Evolutionary conservation across 2,329 filamentous ascomycete species (phyloP), one percentile per base, ranked within the genome.

Genomic region (Leptodontidium sp.): DNA sequence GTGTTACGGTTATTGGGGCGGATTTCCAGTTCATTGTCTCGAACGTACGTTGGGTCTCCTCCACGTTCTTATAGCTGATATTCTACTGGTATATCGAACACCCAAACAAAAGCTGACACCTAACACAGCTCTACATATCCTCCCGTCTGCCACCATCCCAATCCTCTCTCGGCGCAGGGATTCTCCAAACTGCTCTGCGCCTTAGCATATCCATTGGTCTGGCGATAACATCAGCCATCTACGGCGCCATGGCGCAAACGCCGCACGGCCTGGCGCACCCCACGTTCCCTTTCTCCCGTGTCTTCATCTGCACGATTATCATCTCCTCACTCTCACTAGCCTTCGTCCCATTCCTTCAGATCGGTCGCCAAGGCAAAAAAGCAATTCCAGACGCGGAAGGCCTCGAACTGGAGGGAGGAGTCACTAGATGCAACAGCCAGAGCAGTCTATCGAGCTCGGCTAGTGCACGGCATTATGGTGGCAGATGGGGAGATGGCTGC

Each of bases 11-110:
- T 1, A 80, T 90, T 4, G 90, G 90, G 0, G 89, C 89, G 0
- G 90, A 92, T 75, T 85, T 92, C 43, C 86, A 91, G 68, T 92
- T 91, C 77, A 91, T 91, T 69, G 89, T 92, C 26, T 86, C 87
- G 3, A 92, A 92, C 73, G 86, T 89, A 76, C 73, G 85, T 79
- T 17, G 11, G 11, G 38, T 26, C 26, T 26, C 15, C 17, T 4
- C 79, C 21, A n/a, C 35, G 43, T 17, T 17, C 9, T 21, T 21
- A 14, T 24, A 43, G 45, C 14, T 40, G 17, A n/a, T 24, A 21
- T 29, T 26, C 35, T 47, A 3, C 21, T 21, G 21, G 21, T 21
- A 21, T 47, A 14, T 14, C 43, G 4, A 15, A 8, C 15, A 17
- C n/a, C n/a, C 2, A 7, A 62, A 35, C 40, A 35, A 32, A 38